These are phyloP conservation scores for Penicillium freii DNA, from an alignment of 2,329 filamentous ascomycete genomes.

Conservation along the genomic window DNA sequence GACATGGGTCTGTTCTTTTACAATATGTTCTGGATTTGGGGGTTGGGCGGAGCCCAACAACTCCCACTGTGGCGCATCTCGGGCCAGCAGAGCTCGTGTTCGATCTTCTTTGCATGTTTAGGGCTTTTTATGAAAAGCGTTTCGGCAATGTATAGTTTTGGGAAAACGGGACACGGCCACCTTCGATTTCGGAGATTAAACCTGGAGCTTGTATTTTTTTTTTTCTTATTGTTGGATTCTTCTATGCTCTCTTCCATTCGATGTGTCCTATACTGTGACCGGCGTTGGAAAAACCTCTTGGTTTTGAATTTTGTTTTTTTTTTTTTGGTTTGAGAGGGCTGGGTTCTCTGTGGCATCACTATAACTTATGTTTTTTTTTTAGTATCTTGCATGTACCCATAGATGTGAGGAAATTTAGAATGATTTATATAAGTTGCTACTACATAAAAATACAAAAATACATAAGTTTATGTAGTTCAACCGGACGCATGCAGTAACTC, in stretches of 20 bases:
- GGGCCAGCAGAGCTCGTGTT: slow-evolving; percentile 6
- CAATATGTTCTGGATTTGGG: slow-evolving; percentile 5
- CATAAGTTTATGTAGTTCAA: background rate
- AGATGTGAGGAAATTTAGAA: slow-evolving; percentile 29
- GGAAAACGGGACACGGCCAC: slow-evolving; percentile 5
- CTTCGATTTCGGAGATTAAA: slow-evolving; percentile 14
- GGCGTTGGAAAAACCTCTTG: slow-evolving; percentile 20
- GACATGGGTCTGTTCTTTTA: slow-evolving; percentile 14
- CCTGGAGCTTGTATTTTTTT: slow-evolving; percentile 6
- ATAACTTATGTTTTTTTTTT: slow-evolving; percentile 13
- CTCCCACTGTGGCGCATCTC: slow-evolving; percentile 9
- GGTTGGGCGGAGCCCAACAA: slow-evolving; percentile 14
- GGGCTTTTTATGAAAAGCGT: slow-evolving; percentile 19
- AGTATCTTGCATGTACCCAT: slow-evolving; percentile 28
- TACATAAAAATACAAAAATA: no score
- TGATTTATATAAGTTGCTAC: background rate
- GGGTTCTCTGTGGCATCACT: slow-evolving; percentile 25
- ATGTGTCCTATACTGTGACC: slow-evolving; percentile 18
- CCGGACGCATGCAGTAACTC: slow-evolving; percentile 20
- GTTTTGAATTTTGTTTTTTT: slow-evolving; percentile 2
- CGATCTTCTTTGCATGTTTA: slow-evolving; percentile 21
- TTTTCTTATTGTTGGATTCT: slow-evolving; percentile 7
- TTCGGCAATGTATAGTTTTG: slow-evolving; percentile 27
- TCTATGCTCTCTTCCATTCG: slow-evolving; percentile 9
- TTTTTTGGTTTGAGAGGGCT: slow-evolving; percentile 18